Base-by-base conservation (phyloP, 1,139 yeast species). In the Hansenula lynferdii region DNA sequence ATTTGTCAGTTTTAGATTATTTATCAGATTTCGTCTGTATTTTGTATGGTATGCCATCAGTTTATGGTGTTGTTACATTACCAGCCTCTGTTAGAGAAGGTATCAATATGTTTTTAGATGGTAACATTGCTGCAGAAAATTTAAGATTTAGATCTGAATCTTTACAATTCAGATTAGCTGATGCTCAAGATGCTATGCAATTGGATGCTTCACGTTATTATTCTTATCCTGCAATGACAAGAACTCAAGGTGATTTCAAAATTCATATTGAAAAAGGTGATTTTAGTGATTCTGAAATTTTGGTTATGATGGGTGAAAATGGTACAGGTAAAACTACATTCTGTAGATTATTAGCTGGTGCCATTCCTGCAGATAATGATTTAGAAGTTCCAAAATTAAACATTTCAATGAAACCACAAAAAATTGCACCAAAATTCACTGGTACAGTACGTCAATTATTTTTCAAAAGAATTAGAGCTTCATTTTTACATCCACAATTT, bases 241-340 rank as follows among this genome's bases (percentile, higher is more conserved):
- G 87, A 73, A 89, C 97, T 36, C 90, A 89, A 73, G 98, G 98
- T 58, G 97, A 89, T 65, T 92, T 92, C 84, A 79, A 77, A 57
- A 75, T 92, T 62, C 70, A 66, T 45, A 83, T 94, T 46, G 83
- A 85, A 58, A 61, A 76, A 32, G 98, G 98, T 68, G 92, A 85
- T 45, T 92, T 90, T 67, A 84, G 95, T 43, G 95, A 92, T 64
- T 86, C 97, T 31, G 98, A 92, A 70, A 92, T 92, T 56, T 76
- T 92, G 59, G 98, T 92, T 43, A 87, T 92, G 97, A 90, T 92
- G 96, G 98, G 98, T 62, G 98, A 92, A 70, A 92, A 92, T 64
- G 98, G 98, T 71, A 92, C 98, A 19, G 98, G 98, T 73, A 92
- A 92, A 70, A 92, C 98, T 31, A 92, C 98, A 8, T 83, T 92